These are phyloP conservation scores for Podaxis mareebaensis DNA, from an alignment of 768 basidiomycete genomes.

Conservation along the genomic window DNA sequence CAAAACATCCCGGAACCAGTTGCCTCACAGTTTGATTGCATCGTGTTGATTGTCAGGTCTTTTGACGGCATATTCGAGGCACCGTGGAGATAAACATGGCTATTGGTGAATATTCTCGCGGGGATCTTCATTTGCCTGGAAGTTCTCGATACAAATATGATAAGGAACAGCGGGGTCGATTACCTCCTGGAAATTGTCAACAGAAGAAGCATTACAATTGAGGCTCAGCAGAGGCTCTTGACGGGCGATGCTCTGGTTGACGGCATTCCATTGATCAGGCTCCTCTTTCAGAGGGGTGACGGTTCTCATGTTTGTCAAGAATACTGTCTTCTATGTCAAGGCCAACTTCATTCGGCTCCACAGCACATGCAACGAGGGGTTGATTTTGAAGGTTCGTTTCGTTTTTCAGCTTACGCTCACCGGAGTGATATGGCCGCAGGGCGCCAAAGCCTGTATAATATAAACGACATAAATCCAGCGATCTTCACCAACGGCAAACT, in stretches of 20 bases:
- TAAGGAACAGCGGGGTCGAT: too few relatives aligned
- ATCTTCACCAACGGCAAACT: not conserved
- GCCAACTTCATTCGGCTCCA: too few relatives aligned
- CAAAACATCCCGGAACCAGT: not conserved
- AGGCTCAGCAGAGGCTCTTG: not conserved
- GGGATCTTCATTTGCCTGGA: too few relatives aligned
- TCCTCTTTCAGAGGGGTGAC: not conserved
- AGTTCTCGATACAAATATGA: too few relatives aligned
- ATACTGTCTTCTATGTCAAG: not conserved
- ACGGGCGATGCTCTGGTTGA: not conserved
- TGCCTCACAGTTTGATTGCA: not conserved
- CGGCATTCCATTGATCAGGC: not conserved
- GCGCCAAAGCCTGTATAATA: not conserved
- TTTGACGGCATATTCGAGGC: too few relatives aligned
- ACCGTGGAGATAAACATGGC: too few relatives aligned
- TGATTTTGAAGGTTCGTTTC: not conserved
- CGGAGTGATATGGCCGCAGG: not conserved
- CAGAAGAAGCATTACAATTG: not conserved
- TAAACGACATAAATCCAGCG: not conserved
- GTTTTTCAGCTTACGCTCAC: not conserved
- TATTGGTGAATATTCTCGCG: not conserved
- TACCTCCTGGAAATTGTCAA: too few relatives aligned
- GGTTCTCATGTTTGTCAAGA: constrained; percentile 3
- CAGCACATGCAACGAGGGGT: not conserved
- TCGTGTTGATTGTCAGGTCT: not conserved